Evolutionary conservation across 345 rosid genomes (phyloP), one percentile per base, ranked within the genome.

Genomic region (Fremontodendron californicum): DNA sequence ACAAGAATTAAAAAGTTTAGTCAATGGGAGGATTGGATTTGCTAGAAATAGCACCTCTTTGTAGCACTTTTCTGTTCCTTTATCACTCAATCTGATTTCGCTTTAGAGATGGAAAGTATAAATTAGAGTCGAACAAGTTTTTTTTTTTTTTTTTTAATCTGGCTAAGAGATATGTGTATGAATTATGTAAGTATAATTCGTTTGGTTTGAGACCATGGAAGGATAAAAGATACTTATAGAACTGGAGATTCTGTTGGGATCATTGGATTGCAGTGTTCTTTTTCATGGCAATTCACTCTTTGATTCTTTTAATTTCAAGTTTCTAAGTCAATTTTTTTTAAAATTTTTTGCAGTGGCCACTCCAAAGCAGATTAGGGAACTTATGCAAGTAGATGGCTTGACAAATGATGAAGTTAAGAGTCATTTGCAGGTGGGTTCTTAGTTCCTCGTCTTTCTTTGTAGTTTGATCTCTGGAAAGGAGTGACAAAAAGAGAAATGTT

Each of bases 371-470:
- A 96, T 96, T 40, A 86, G 94, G 83, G 97, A 96, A 77, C 95
- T 90, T 52, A 96, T 96, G 99, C 89, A 89, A 84, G 98, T 92
- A 40, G 91, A 94, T 83, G 97, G 98, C 73, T 85, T 96, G 83
- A 96, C 97, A 31, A 96, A 96, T 51, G 98, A 94, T 82, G 99
- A 96, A 90, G 98, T 96, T 23, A 96, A 96, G 87, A 94, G 99
- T 78, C 99, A 96, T 89, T 82, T 96, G 86, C 99, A 96, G 85
- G 99, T 92, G 63, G 75, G 82, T 84, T 77, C 58, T 52, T 55
- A 37, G 39, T 39, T 49, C 62, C 48, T 21, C 9, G 25, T 52
- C 18, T 62, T 52, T 54, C 16, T 51, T 39, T 5, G 10, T 37
- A 18, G 21, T 46, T 78, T 77, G 64, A 75, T 77, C 65, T 51